These are phyloP conservation scores for Paspalum notatum DNA, from an alignment of 176 grass and related monocot species.

Conservation along the genomic window DNA sequence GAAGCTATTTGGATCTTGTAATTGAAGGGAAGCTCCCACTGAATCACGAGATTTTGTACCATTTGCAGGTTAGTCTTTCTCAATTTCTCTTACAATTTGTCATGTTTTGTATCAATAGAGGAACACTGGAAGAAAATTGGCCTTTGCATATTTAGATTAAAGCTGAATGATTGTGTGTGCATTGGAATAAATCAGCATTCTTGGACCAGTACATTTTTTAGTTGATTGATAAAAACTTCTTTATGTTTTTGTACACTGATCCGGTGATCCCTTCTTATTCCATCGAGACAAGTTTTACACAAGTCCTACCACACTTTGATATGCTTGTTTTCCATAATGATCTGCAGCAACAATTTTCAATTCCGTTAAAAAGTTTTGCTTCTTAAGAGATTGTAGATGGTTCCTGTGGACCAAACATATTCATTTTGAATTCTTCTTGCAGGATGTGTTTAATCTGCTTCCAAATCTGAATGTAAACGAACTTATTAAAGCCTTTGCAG, in stretches of 20 bases:
- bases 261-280: neutral
- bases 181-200: neutral
- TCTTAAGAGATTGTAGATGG: constrained; percentile 1
- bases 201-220: constrained; percentile 15
- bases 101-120: neutral
- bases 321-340: neutral
- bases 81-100: neutral
- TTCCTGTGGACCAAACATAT: neutral
- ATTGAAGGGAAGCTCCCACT: constrained; percentile 90
- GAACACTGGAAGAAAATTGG: neutral
- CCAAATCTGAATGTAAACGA: constrained; percentile 95
- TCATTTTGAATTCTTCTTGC: constrained; percentile 30
- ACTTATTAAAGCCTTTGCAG: constrained; percentile 95
- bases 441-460: constrained; percentile 97
- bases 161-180: neutral
- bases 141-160: constrained; percentile 9
- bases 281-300: constrained; percentile 9
- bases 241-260: neutral
- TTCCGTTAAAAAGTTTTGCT: neutral
- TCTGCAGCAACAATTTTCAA: neutral
- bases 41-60: constrained; percentile 97
- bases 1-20: constrained; percentile 85
- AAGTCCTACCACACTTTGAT: neutral
- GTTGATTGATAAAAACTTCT: neutral
- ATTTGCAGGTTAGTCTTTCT: constrained; percentile 72